These are phyloP conservation scores for Lolium rigidum DNA, from an alignment of 176 grass and related monocot genomes.

Conservation along the genomic window DNA sequence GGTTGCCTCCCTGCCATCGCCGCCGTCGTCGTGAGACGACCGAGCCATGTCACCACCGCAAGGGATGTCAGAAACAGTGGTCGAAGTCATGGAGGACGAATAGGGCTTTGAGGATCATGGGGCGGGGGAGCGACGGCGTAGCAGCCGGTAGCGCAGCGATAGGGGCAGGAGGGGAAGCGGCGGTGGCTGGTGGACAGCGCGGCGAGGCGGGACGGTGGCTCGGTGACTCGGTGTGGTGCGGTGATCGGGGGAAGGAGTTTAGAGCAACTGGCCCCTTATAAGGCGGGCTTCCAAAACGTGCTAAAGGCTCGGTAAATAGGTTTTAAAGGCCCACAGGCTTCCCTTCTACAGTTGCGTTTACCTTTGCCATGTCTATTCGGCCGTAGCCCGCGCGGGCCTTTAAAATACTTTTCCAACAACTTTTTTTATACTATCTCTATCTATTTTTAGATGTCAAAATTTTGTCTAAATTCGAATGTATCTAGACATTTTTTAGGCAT, in stretches of 20 bases:
- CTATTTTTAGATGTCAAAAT: too few relatives aligned
- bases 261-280: too few relatives aligned
- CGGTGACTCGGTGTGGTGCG: not conserved
- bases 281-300: too few relatives aligned
- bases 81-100: not conserved
- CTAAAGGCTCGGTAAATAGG: too few relatives aligned
- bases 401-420: too few relatives aligned
- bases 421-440: too few relatives aligned
- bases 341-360: too few relatives aligned
- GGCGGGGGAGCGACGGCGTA: not conserved
- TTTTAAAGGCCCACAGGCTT: too few relatives aligned
- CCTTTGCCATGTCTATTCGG: too few relatives aligned
- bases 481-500: too few relatives aligned
- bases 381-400: too few relatives aligned
- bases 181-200: not conserved
- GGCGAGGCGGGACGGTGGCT: conserved; percentile 7
- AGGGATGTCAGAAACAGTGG: conserved; percentile 8
- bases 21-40: not conserved
- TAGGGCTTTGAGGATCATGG: not conserved
- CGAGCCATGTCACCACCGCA: not conserved
- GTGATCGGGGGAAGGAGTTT: not conserved
- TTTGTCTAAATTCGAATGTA: too few relatives aligned
- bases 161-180: not conserved
- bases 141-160: not conserved
- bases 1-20: not conserved